Evolutionary conservation across 1,139 yeast species (phyloP), one percentile per base, ranked within the genome.

Genomic region (Diutina catenulata): DNA sequence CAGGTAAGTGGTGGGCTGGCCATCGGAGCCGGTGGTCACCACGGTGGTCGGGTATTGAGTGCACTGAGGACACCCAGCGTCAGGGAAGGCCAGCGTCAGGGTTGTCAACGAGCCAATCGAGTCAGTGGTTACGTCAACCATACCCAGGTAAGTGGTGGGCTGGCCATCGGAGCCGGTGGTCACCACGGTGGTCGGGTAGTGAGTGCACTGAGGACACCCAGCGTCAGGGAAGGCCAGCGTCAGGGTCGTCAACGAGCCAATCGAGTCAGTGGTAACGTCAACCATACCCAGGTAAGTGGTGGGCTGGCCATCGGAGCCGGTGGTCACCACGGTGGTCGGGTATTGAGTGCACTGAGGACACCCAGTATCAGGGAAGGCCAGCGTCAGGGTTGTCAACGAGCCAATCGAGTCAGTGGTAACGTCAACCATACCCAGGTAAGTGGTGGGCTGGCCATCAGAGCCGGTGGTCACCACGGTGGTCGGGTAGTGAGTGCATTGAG

Each of bases 31-130:
- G 21, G 31, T 28, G 10, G 31, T 15, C 4, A 21, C 16, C 31
- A 20, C 15, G n/a, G 31, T 28, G 31, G 31, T 28, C 21, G 31
- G 15, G 31, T 28, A 28, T 13, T 28, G 21, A 13, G 31, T 28
- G 15, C 31, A 28, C 4, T 13, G 21, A n/a, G n/a, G 20, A 10
- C 31, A 28, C n/a, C n/a, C 33, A 7, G 23, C n/a, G n/a, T 10
- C 7, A 19, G 24, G 24, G n/a, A n/a, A 23, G 10, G 25, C 11
- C 25, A n/a, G 11, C 5, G 25, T 23, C 3, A 21, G 16, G 9
- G 31, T 28, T 9, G 16, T 24, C 27, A 3, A 24, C 4, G 4
- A 15, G n/a, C 25, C 10, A n/a, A 10, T 11, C n/a, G 25, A 4
- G 9, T 23, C n/a, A 11, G n/a, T 4, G n/a, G 25, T 23, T 7